These are phyloP conservation scores for Colletotrichum ledebouriae DNA, from an alignment of 2,329 filamentous ascomycete genomes.

Conservation along the genomic window DNA sequence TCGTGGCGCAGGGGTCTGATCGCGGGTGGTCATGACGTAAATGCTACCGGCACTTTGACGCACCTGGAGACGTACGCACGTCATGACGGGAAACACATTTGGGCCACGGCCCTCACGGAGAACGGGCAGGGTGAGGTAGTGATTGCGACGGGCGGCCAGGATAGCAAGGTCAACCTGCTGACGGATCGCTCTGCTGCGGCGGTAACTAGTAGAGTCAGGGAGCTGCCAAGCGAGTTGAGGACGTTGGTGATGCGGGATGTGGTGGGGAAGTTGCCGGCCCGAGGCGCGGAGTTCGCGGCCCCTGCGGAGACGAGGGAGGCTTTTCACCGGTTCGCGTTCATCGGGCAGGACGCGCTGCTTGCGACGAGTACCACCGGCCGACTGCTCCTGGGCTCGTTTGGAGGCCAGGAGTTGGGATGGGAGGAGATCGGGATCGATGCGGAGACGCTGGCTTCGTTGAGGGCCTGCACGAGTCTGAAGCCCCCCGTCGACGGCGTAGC, in stretches of 20 bases:
- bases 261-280: slow-evolving; percentile 42
- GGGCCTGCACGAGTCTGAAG: slow-evolving; percentile 62
- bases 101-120: slow-evolving; percentile 72
- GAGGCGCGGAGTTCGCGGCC: slow-evolving; percentile 49
- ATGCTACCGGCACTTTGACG: slow-evolving; percentile 54
- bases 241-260: slow-evolving; percentile 53
- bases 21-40: slow-evolving; percentile 27
- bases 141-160: slow-evolving; percentile 85
- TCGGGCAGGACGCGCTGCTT: slow-evolving; percentile 66
- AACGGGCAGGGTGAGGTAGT: slow-evolving; percentile 52
- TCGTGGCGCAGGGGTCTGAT: slow-evolving; percentile 33
- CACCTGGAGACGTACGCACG: slow-evolving; percentile 70
- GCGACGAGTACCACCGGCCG: slow-evolving; percentile 72
- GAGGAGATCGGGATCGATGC: slow-evolving; percentile 55
- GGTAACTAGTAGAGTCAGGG: background rate
- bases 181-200: slow-evolving; percentile 43
- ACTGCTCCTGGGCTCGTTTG: slow-evolving; percentile 63
- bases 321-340: slow-evolving; percentile 75
- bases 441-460: slow-evolving; percentile 54
- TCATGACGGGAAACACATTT: slow-evolving; percentile 92
- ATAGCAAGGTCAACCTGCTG: slow-evolving; percentile 75
- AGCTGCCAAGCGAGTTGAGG: slow-evolving; percentile 37
- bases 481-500: slow-evolving; percentile 55
- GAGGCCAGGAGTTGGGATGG: slow-evolving; percentile 54
- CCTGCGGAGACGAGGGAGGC: slow-evolving; percentile 52